phyloP scores from a whole-genome alignment of 768 basidiomycete species.

The Suillus hirtellus region DNA sequence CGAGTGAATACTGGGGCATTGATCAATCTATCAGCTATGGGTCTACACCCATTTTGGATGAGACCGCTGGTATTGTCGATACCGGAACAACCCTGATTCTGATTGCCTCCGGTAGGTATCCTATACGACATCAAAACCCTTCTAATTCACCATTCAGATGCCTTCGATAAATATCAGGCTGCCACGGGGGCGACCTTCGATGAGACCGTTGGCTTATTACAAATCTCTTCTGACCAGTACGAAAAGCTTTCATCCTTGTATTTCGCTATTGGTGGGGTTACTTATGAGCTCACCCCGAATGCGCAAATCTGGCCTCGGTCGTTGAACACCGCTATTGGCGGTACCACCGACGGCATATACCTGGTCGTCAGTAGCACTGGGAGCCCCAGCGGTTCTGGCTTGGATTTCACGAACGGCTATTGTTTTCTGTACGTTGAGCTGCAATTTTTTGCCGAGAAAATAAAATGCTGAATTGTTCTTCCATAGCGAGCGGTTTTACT shows the following conservation, averaged over 20 bases:
- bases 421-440: too few relatives aligned
- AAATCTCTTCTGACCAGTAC: conserved; percentile 27
- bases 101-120: conserved; percentile 13
- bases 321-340: conserved; percentile 31
- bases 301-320: conserved; percentile 37
- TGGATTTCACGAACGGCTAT: too few relatives aligned
- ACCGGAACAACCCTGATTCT: conserved; percentile 31
- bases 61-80: conserved; percentile 34
- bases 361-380: conserved; percentile 11
- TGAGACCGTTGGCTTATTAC: conserved; percentile 29
- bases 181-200: conserved; percentile 31
- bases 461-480: too few relatives aligned
- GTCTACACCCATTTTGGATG: conserved; percentile 17
- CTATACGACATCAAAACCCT: conserved; percentile 13
- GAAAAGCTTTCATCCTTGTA: conserved; percentile 23
- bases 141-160: conserved; percentile 28
- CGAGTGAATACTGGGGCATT: conserved; percentile 32
- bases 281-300: conserved; percentile 25
- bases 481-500: too few relatives aligned
- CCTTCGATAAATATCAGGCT: conserved; percentile 23
- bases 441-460: too few relatives aligned
- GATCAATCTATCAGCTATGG: conserved; percentile 33
- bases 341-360: conserved; percentile 27
- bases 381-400: too few relatives aligned
- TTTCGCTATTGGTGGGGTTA: conserved; percentile 26